A percentile compares a stretch with the other conserved stretches of the same genome.
These are phyloP conservation scores for Vitis hybrid DNA, from an alignment of 177 flowering plant species.

Conservation along the genomic window DNA sequence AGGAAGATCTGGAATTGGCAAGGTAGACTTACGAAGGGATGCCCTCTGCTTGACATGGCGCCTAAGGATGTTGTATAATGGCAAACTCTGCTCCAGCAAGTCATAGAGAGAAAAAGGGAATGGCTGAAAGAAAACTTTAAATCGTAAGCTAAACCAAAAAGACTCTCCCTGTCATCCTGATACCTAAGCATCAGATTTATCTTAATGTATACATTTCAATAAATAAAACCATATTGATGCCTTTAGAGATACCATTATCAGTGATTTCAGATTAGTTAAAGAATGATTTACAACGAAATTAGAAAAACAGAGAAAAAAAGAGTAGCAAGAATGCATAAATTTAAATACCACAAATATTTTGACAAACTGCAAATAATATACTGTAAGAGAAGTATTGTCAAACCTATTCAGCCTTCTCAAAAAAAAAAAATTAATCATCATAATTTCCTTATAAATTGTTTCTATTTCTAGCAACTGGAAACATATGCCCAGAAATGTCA, in stretches of 20 bases:
- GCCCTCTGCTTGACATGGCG: constrained; percentile 36
- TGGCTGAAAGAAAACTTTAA: constrained; percentile 44
- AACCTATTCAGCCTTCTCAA: background rate
- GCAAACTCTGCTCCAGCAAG: constrained; percentile 81
- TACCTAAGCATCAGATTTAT: background rate
- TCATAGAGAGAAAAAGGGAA: constrained; percentile 65
- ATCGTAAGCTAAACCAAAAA: background rate
- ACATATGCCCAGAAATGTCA: background rate
- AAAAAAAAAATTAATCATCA: background rate
- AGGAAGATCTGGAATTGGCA: constrained; percentile 73
- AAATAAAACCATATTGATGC: too few relatives aligned
- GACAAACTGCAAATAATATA: background rate
- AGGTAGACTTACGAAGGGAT: constrained; percentile 34
- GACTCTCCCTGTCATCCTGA: background rate
- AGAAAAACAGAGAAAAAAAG: too few relatives aligned
- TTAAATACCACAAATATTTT: background rate
- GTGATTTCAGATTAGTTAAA: too few relatives aligned
- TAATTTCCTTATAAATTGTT: background rate
- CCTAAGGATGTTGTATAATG: constrained; percentile 78
- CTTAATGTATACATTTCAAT: too few relatives aligned
- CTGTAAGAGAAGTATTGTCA: background rate
- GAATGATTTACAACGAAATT: too few relatives aligned
- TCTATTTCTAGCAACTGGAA: background rate
- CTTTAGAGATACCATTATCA: too few relatives aligned
- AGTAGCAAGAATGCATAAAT: background rate